Evolutionary conservation across 2,329 filamentous ascomycete genomes (phyloP), one percentile per base, ranked within the genome.

Genomic region (Trichoderma semiorbis): DNA sequence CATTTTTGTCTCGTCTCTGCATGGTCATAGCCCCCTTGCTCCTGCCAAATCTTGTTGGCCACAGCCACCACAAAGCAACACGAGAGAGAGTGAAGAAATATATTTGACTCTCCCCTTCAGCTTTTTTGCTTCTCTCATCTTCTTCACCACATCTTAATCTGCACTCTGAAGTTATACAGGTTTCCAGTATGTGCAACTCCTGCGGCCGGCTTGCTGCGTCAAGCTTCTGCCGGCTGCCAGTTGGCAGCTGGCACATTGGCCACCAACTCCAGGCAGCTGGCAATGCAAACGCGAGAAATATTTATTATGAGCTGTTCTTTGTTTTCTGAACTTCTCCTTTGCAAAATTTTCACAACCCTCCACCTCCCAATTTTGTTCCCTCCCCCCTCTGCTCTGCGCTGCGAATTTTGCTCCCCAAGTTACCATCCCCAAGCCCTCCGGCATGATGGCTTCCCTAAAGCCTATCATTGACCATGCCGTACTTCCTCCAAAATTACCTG

Each of bases 381-480:
- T 43, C 39, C 8, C 7, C 10, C 8, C 3, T 18, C n/a, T n/a
- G 6, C 3, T n/a, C 26, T 34, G 16, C 24, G 16, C 26, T 34
- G 16, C 24, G 16, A 32, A 10, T 65, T 65, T 64, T 24, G 28
- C n/a, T 21, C 1, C 3, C 10, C n/a, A 26, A 60, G 18, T 14
- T 10, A 3, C 12, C n/a, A 21, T 6, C n/a, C 50, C 53, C 14
- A n/a, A 8, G 21, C 36, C 5, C n/a, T n/a, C 66, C 24, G 24
- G 24, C 8, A 72, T 72, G 71, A 72, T 72, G 71, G 62, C 60
- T 55, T 30, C 72, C 12, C 18, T 76, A 7, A 64, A 69, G 18
- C 32, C 61, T 24, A 64, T 76, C 7, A 75, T 77, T 11, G 39
- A 78, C 11, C 77, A 78, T 12, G 24, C 77, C 0, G 75, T 78